These are phyloP conservation scores for Laguncularia racemosa DNA, from an alignment of 345 rosid genomes.

Conservation along the genomic window DNA sequence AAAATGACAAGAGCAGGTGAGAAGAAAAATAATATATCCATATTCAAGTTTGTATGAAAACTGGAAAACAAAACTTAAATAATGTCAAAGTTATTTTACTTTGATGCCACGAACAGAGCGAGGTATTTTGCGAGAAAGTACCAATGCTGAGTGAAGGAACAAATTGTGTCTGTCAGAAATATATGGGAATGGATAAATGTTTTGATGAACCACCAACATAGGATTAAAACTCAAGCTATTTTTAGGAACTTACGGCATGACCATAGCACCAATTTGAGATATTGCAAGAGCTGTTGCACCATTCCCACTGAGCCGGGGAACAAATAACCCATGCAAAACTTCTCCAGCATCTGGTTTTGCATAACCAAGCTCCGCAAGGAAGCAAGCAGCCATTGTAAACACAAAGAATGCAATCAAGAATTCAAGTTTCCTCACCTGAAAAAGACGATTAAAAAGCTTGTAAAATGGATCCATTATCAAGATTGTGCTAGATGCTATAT, in stretches of 20 bases:
- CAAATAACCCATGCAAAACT: constrained; percentile 28
- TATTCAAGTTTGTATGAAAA: too few species aligned
- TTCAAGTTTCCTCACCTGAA: constrained; percentile 22
- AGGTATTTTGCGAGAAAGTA: constrained; percentile 25
- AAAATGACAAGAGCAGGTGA: too few species aligned
- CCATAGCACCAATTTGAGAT: constrained; percentile 34
- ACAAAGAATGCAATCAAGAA: constrained; percentile 27
- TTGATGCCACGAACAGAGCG: constrained; percentile 4
- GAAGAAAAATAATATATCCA: too few species aligned
- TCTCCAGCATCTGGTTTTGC: constrained; percentile 27
- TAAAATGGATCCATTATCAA: too few species aligned
- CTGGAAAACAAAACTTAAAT: too few species aligned
- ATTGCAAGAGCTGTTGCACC: constrained; percentile 35
- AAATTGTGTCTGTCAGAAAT: constrained; percentile 30
- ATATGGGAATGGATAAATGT: background rate
- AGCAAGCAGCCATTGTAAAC: constrained; percentile 32
- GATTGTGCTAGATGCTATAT: too few species aligned
- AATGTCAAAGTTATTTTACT: background rate
- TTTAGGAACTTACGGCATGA: constrained; percentile 30
- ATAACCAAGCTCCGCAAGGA: constrained; percentile 33
- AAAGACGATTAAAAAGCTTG: too few species aligned
- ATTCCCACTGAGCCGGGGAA: constrained; percentile 31
- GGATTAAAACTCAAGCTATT: background rate
- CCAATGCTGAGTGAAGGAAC: constrained; percentile 40
- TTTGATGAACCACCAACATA: background rate